Evolutionary conservation across 2,329 filamentous ascomycete species (phyloP).

Genomic region (Ceratocystis alfenasii): DNA sequence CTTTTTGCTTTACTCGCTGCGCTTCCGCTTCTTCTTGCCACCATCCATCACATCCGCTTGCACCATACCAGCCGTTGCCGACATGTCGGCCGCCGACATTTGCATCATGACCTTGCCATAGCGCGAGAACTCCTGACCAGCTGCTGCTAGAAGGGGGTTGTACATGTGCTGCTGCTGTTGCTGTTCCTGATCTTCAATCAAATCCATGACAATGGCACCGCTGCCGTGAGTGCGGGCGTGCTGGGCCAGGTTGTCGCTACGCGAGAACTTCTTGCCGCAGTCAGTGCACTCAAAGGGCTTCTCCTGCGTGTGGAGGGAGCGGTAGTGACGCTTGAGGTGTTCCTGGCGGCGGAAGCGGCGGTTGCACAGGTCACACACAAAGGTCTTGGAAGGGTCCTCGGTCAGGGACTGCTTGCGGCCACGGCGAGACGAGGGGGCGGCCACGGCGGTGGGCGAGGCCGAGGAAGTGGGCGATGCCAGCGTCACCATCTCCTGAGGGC

Average conservation of each 20-base stretch:
- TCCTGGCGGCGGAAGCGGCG: constrained; percentile 96
- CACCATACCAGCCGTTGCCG: constrained; percentile 40
- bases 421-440: constrained; percentile 66
- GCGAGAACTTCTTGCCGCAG: constrained; percentile 98
- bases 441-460: constrained; percentile 32
- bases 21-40: constrained; percentile 55
- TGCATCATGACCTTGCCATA: constrained; percentile 74
- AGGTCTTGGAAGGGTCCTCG: constrained; percentile 96
- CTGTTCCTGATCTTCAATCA: constrained; percentile 59
- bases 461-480: constrained; percentile 31
- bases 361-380: constrained; percentile 91
- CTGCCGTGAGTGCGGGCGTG: constrained; percentile 88
- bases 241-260: constrained; percentile 93
- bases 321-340: constrained; percentile 96
- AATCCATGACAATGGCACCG: constrained; percentile 80
- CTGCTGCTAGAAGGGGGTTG: constrained; percentile 32
- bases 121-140: constrained; percentile 49
- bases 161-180: constrained; percentile 28
- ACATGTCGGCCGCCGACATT: constrained; percentile 57
- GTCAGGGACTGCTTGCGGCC: constrained; percentile 97
- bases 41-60: constrained; percentile 38
- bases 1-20: constrained; percentile 42
- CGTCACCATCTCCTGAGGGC: constrained; percentile 29
- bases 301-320: constrained; percentile 94
- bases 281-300: constrained; percentile 97